These are phyloP conservation scores for Populus alba DNA, from an alignment of 345 rosid genomes.

Conservation along the genomic window DNA sequence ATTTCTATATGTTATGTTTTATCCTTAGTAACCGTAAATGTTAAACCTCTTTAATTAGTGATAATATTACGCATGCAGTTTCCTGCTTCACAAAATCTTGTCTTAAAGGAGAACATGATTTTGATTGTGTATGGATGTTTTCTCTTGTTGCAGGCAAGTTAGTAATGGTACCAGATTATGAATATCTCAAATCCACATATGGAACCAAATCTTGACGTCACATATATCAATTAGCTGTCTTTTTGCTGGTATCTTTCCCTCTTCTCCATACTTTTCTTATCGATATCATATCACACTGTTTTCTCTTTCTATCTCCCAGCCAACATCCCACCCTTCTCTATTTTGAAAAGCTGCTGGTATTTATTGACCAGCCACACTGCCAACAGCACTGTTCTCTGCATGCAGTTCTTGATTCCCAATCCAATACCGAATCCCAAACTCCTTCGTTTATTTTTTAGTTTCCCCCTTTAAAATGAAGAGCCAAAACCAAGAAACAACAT, in stretches of 20 bases:
- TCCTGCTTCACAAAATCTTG: background rate
- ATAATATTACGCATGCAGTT: background rate
- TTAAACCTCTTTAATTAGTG: background rate
- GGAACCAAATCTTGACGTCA: slow-evolving; percentile 28
- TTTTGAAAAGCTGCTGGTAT: background rate
- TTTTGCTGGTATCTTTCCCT: slow-evolving; percentile 21
- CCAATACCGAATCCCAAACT: background rate
- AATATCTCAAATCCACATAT: slow-evolving; percentile 20
- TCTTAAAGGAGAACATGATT: background rate
- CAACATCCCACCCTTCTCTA: background rate
- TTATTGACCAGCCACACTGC: background rate
- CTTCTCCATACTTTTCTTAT: slow-evolving; percentile 25
- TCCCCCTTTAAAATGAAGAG: slow-evolving; percentile 16
- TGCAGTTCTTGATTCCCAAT: background rate
- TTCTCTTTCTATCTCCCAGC: background rate
- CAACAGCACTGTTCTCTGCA: background rate
- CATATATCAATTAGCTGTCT: slow-evolving; percentile 36
- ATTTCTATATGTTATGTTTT: background rate
- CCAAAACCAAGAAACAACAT: background rate
- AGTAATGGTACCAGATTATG: background rate
- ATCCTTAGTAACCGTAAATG: background rate
- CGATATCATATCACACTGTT: slow-evolving; percentile 13
- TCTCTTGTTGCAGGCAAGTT: background rate
- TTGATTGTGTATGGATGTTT: background rate
- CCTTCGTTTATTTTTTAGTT: background rate